Percentiles rank a stretch among this genome's conserved stretches.
Conservation (phyloP, 73 alveolate genomes). For the Uronychia binucleata region DNA sequence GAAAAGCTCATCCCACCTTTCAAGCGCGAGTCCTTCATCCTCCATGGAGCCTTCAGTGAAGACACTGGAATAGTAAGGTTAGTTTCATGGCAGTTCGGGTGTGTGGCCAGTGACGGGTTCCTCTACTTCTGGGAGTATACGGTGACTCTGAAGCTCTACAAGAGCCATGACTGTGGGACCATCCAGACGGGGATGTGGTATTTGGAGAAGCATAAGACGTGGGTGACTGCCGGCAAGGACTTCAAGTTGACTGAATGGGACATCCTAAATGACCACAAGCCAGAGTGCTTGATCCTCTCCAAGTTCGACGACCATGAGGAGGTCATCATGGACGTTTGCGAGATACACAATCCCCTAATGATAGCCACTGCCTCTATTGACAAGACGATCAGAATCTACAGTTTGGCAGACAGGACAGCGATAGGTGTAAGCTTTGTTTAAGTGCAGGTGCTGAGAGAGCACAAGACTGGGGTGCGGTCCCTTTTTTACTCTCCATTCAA, state of each 20-base stretch:
- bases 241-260: constrained; percentile 59
- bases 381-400: constrained; percentile 79
- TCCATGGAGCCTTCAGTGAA: constrained; percentile 53
- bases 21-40: constrained; percentile 29
- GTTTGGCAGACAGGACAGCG: constrained; percentile 69
- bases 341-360: constrained; percentile 72
- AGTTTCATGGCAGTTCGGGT: constrained; percentile 38
- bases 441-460: constrained; percentile 58
- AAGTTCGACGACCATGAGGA: constrained; percentile 65
- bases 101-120: constrained; percentile 61
- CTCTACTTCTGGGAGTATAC: constrained; percentile 55
- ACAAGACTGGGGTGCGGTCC: constrained; percentile 87
- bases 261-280: constrained; percentile 32
- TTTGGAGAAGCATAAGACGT: constrained; percentile 75
- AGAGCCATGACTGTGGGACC: constrained; percentile 20
- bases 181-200: constrained; percentile 82
- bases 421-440: constrained; percentile 65
- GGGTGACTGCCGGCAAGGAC: constrained; percentile 84
- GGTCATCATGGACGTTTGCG: constrained; percentile 83
- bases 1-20: constrained; percentile 29
- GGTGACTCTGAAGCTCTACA: constrained; percentile 26
- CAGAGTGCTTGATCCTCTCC: constrained; percentile 29
- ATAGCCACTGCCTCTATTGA: constrained; percentile 90
- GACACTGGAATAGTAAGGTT: constrained; percentile 38
- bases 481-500: constrained; percentile 81